Evolutionary conservation across 768 basidiomycete genomes (phyloP), one percentile per base, ranked within the genome.

Genomic region (Leccinum barrowsii): DNA sequence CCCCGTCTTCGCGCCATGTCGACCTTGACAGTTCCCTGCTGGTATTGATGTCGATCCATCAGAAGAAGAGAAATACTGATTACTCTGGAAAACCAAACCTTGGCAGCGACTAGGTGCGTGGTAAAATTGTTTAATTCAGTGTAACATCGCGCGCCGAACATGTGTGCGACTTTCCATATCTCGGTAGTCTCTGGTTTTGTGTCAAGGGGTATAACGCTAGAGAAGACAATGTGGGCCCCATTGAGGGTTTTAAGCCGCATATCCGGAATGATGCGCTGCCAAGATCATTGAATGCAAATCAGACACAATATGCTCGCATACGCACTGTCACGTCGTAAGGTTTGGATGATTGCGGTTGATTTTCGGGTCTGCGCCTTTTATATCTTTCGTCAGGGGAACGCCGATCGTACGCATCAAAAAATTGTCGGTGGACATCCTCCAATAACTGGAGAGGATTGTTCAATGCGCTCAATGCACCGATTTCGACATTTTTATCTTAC

Each of bases 21-120:
- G 1, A 96, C 94, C 75, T 99, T 99, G 63, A 89, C 87, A 0
- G 96, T 98, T 34, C 92, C 91, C 60, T 85, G 85, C 92, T 95
- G 22, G 3, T 22, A 22, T 22, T 22, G 67, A 50, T 30, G 48
- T 42, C 50, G 32, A 44, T 35, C 22, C 44, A 10, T 56, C 26
- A 63, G 52, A 32, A 54, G 42, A 51, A 40, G 56, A 59, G 59
- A 40, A 55, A 55, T 50, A 55, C 4, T 21, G 22, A 44, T 40
- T 44, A 11, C 54, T 47, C n/a, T 17, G 13, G 7, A 56, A 40
- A 42, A 37, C 64, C 71, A 58, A 60, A 92, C 91, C 81, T 94
- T 92, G 8, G 88, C 90, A 21, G 94, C 90, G 21, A 99, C 92
- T 40, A 98, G 87, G 65, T 99, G 97, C 0, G 96, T 98, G 21